phyloP scores from a whole-genome alignment of 2,329 filamentous ascomycete species.

The Fusarium euwallaceae region DNA sequence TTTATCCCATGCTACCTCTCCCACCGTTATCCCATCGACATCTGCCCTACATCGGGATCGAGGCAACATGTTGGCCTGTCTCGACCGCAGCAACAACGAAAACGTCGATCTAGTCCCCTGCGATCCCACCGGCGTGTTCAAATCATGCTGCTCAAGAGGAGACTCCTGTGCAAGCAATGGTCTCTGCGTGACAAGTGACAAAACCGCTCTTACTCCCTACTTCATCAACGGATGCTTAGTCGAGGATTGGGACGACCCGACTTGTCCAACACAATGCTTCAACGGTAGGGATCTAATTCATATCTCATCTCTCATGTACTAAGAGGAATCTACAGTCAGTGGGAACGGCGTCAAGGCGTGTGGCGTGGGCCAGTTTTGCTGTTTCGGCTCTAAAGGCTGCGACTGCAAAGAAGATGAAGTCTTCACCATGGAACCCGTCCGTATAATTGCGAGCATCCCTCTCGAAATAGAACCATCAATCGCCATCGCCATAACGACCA shows the following conservation, averaged over 20 bases:
- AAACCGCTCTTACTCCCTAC: background rate
- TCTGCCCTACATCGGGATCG: background rate
- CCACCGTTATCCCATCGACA: background rate
- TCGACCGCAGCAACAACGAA: background rate
- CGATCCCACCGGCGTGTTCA: background rate
- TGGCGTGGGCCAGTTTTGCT: background rate
- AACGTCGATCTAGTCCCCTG: background rate
- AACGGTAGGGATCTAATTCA: background rate
- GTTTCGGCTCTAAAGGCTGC: background rate
- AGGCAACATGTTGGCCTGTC: background rate
- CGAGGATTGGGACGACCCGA: background rate
- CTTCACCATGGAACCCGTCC: background rate
- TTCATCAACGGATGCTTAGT: background rate
- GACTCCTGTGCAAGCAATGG: background rate
- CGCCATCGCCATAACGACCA: background rate
- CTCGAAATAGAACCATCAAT: background rate
- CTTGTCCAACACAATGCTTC: background rate
- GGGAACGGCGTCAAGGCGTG: background rate
- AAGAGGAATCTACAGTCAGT: background rate
- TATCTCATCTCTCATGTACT: background rate
- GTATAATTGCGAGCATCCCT: background rate
- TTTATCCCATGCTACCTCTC: background rate
- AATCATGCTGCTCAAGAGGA: background rate
- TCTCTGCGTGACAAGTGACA: background rate
- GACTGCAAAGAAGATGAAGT: background rate